These are phyloP conservation scores for Arabis alpina DNA, from an alignment of 345 rosid genomes.

Conservation along the genomic window DNA sequence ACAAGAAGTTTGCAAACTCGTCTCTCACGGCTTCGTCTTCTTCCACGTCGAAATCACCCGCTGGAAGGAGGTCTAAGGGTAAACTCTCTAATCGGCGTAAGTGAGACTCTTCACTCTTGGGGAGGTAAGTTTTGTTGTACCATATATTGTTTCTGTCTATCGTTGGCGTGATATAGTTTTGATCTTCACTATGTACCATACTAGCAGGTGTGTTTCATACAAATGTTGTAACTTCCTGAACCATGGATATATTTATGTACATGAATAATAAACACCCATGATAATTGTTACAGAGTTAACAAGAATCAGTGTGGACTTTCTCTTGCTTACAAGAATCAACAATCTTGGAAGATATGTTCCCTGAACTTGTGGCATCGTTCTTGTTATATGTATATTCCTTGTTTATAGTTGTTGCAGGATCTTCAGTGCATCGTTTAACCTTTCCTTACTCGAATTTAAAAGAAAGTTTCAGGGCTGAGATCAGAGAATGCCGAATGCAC, in stretches of 20 bases:
- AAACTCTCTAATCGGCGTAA: conserved; percentile 24
- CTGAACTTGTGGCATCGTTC: no score
- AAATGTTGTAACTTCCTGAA: conserved; percentile 11
- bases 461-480: no score
- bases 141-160: conserved; percentile 2
- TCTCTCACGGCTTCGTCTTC: conserved; percentile 20
- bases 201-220: conserved; percentile 6
- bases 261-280: conserved; percentile 1
- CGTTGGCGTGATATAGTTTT: conserved; percentile 3
- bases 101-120: conserved; percentile 14
- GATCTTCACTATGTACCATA: background rate
- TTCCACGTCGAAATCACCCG: conserved; percentile 45
- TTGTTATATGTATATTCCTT: no score
- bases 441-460: no score
- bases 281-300: no score
- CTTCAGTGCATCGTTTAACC: no score
- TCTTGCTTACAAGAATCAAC: no score
- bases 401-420: no score
- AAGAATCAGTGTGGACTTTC: no score
- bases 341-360: no score
- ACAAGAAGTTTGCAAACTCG: conserved; percentile 55
- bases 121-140: background rate
- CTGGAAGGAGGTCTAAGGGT: conserved; percentile 14
- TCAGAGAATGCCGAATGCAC: no score
- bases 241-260: conserved; percentile 1